phyloP scores from a whole-genome alignment of 2,329 filamentous ascomycete species.

The Periconia macrospinosa region DNA sequence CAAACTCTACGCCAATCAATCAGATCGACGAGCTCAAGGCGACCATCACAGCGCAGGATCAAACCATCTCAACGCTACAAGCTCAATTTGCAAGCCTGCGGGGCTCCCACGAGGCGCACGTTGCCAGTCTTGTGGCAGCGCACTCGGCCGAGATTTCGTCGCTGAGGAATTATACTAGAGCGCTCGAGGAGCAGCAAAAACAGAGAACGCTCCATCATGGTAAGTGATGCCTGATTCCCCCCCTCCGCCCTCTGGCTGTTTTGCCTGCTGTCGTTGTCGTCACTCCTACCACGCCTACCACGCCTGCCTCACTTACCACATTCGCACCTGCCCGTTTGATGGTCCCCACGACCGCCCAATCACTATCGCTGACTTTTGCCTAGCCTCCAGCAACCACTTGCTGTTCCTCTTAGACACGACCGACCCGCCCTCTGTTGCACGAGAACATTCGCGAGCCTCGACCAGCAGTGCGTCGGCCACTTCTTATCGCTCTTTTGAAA shows the following conservation, averaged over 20 bases:
- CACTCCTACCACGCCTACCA: background rate
- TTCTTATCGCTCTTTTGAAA: conserved; percentile 21
- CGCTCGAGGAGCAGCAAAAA: conserved; percentile 41
- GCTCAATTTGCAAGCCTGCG: conserved; percentile 41
- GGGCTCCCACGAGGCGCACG: conserved; percentile 44
- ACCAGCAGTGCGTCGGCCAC: conserved; percentile 22
- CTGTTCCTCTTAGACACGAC: conserved; percentile 28
- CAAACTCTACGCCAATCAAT: conserved; percentile 15
- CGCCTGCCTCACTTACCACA: background rate
- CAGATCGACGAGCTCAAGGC: conserved; percentile 31
- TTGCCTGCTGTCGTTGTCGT: background rate
- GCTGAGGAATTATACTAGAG: conserved; percentile 39
- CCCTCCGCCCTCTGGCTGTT: background rate
- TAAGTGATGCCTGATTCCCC: conserved; percentile 14
- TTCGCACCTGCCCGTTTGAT: no score
- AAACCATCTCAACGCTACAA: conserved; percentile 36
- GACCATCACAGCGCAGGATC: conserved; percentile 33
- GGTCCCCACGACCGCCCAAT: background rate
- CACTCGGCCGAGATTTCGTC: conserved; percentile 46
- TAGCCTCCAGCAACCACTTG: conserved; percentile 33
- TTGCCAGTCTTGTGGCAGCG: conserved; percentile 39
- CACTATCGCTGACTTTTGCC: conserved; percentile 6
- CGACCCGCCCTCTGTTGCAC: conserved; percentile 24
- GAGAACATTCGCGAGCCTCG: conserved; percentile 19
- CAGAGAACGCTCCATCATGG: conserved; percentile 33